These are phyloP conservation scores for Eugenia klotzschiana DNA, from an alignment of 441 rosid species.

Conservation along the genomic window DNA sequence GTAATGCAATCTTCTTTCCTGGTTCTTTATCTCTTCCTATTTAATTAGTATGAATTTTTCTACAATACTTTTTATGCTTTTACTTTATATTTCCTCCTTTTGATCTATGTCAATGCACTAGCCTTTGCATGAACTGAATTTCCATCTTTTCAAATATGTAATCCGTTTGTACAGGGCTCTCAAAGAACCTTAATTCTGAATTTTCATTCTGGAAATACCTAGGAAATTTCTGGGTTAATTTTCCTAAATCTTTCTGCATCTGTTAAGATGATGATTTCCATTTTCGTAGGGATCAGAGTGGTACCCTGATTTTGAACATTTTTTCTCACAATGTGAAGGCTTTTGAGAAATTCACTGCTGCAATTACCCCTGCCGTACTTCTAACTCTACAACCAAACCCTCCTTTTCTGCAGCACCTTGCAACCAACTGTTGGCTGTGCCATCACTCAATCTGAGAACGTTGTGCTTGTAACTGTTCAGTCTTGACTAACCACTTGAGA, in stretches of 20 bases:
- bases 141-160: background rate
- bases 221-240: background rate
- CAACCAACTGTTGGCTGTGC: background rate
- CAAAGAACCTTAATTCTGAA: background rate
- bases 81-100: background rate
- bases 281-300: background rate
- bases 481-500: background rate
- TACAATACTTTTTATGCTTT: background rate
- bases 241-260: background rate
- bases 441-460: background rate
- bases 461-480: background rate
- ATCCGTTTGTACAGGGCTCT: background rate
- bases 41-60: background rate
- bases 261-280: background rate
- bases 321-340: background rate
- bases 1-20: slow-evolving; percentile 13
- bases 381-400: background rate
- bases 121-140: background rate
- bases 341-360: background rate
- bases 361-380: background rate
- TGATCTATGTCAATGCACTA: background rate
- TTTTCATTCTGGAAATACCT: background rate
- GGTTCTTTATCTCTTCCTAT: background rate
- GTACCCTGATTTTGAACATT: background rate
- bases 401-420: background rate